phyloP scores from a whole-genome alignment of 305 asterid genomes.

The Fraxinus dipetala region DNA sequence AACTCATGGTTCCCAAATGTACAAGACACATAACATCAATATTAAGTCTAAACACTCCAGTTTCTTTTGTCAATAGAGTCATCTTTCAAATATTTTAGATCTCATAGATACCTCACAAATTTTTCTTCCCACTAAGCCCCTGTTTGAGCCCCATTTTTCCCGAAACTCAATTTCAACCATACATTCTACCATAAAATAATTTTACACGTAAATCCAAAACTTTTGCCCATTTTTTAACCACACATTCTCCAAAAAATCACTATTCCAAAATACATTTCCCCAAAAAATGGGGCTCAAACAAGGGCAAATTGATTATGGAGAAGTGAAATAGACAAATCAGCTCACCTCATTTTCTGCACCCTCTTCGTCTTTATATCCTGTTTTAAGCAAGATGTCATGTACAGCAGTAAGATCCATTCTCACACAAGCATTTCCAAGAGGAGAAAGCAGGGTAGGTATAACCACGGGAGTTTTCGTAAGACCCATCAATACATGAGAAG shows the following conservation, averaged over 20 bases:
- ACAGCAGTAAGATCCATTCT: constrained; percentile 96
- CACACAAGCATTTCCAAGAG: constrained; percentile 91
- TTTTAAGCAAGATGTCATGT: constrained; percentile 90
- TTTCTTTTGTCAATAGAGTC: background rate
- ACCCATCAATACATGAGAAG: constrained; percentile 79
- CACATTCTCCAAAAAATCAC: no score
- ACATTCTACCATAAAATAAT: no score
- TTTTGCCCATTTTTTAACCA: no score
- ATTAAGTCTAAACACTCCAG: background rate
- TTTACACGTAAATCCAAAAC: no score
- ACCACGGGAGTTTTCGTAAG: constrained; percentile 68
- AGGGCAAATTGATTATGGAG: background rate
- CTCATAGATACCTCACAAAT: background rate
- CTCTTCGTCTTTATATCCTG: constrained; percentile 95
- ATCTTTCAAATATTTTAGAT: background rate
- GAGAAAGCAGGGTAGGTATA: constrained; percentile 77
- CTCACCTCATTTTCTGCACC: constrained; percentile 97
- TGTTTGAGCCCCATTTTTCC: no score
- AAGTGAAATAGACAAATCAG: background rate
- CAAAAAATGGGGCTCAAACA: no score
- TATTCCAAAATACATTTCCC: no score
- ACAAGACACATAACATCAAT: background rate
- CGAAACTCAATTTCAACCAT: no score
- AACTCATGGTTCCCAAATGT: background rate
- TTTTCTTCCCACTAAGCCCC: background rate